phyloP scores from a whole-genome alignment of 768 basidiomycete species.

The Lepiota subincarnata region DNA sequence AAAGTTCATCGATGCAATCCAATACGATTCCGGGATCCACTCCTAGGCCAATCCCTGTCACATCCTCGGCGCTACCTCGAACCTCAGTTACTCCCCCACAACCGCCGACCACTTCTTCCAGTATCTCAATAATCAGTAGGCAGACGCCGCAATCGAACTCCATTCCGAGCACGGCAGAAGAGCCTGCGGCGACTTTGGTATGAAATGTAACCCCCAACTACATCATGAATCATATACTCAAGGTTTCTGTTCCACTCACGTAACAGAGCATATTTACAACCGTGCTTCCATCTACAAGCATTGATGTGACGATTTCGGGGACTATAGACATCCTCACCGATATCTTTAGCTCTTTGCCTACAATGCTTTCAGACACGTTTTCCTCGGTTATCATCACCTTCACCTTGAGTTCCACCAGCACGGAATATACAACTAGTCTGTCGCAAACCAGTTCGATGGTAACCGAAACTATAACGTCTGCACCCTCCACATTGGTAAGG shows the following conservation, averaged over 20 bases:
- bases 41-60: background rate
- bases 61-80: background rate
- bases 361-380: background rate
- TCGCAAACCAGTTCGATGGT: background rate
- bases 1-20: background rate
- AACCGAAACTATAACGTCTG: background rate
- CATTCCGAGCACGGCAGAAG: background rate
- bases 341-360: background rate
- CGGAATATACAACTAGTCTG: too few species aligned
- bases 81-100: background rate
- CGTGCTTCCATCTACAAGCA: background rate
- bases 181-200: slow-evolving; percentile 4
- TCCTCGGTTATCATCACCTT: background rate
- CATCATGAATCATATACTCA: background rate
- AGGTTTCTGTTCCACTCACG: background rate
- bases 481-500: background rate
- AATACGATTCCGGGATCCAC: background rate
- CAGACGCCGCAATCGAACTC: background rate
- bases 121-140: background rate
- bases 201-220: background rate
- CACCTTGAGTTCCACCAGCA: background rate
- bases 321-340: background rate
- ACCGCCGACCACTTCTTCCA: background rate
- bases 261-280: slow-evolving; percentile 1
- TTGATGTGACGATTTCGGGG: background rate